Base-by-base conservation (phyloP, 345 rosid species). In the Acer negundo region DNA sequence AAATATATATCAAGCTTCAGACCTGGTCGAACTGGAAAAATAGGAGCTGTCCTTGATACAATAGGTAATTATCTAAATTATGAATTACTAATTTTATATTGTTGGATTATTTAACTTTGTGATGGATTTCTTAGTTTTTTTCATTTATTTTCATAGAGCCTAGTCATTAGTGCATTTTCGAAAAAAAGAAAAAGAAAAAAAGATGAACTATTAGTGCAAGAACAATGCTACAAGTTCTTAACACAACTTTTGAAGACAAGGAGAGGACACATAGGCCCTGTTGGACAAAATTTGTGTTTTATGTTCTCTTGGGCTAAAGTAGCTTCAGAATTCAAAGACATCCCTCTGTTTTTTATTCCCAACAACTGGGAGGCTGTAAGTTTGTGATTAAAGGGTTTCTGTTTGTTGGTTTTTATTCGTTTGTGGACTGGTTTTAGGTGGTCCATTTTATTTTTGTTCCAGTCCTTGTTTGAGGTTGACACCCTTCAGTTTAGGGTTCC, bases 1-100 rank as follows among this genome's bases (percentile, higher is more conserved):
- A 91, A 84, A 89, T 97, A 89, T 77, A 77, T 97, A 67, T 97
- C 99, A 74, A 94, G 98, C 90, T 87, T 94, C 83, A 89, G 96
- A 86, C 81, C 91, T 69, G 79, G 58, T 72, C 87, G 94, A 79
- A 87, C 76, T 31, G 98, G 98, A 67, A 87, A 88, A 73, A 67
- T 90, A 80, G 99, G 96, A 28, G 62, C 87, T 67, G 35, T 85
- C 74, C 80, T 94, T 26, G 98, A 93, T 80, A 89, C 93, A 23
- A 81, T 85, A 19, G 99, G 99, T 97, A 92, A 80, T 75, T 16
- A 47, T 61, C 70, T 23, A 31, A 35, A 72, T 66, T 75, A 16
- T n/a, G 69, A 42, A 28, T 26, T 16, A 49, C 19, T 64, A 19
- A 46, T 69, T 74, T 31, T 53, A 11, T 67, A 77, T 76, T 49